phyloP scores from a whole-genome alignment of 1,284 basidiomycete species.

The Sanghuangporus weigelae region DNA sequence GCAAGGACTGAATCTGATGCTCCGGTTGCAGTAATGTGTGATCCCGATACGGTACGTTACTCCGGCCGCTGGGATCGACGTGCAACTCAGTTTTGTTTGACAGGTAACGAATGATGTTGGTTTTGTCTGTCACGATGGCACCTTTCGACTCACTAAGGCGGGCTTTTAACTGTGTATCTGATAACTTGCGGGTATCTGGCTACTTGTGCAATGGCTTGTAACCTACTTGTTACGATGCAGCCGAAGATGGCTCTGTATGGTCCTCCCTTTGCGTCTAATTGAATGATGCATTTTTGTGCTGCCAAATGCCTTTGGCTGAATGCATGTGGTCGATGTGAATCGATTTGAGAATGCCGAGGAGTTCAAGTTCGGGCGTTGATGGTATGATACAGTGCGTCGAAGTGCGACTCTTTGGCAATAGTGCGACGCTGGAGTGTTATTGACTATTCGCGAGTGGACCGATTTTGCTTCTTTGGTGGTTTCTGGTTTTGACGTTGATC shows the following conservation, averaged over 20 bases:
- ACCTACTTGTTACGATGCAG: slow-evolving; percentile 1
- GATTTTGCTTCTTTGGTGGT: slow-evolving; percentile 4
- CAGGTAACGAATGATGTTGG: slow-evolving; percentile 48
- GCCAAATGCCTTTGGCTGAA: background rate
- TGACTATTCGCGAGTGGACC: background rate
- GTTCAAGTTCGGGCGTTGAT: background rate
- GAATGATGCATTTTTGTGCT: background rate
- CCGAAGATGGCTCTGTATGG: background rate
- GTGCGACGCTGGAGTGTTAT: background rate
- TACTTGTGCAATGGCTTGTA: background rate
- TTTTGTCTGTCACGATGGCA: slow-evolving; percentile 50
- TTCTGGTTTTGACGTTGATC: slow-evolving; percentile 1
- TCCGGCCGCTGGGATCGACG: background rate
- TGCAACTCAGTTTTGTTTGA: slow-evolving; percentile 2
- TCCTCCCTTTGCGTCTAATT: background rate
- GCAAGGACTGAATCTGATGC: slow-evolving; percentile 39
- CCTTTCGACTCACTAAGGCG: slow-evolving; percentile 31
- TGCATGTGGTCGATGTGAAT: background rate
- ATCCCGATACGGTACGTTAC: slow-evolving; percentile 37
- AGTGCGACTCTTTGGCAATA: background rate
- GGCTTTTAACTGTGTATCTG: slow-evolving; percentile 8
- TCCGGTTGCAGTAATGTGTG: slow-evolving; percentile 48
- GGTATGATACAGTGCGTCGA: background rate
- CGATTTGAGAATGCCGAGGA: background rate
- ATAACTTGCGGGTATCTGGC: background rate